Conservation (phyloP, 2,329 filamentous ascomycete genomes). For the Beauveria bassiana region DNA sequence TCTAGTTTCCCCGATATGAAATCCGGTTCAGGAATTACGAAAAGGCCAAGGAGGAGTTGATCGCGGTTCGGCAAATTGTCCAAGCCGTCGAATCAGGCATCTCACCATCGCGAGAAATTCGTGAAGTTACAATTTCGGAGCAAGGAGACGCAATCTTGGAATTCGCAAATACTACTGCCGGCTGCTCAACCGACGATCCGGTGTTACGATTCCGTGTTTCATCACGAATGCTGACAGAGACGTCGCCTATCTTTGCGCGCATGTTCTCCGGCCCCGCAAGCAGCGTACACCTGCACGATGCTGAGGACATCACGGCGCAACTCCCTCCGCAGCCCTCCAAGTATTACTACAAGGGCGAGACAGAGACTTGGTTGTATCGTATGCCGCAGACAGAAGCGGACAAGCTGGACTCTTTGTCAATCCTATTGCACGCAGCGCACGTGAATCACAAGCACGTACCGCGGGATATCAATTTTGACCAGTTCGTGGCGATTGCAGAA, state of each 20-base stretch:
- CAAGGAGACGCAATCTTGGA: slow-evolving; percentile 44
- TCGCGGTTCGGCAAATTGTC: slow-evolving; percentile 31
- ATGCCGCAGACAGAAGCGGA: slow-evolving; percentile 46
- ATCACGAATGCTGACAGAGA: slow-evolving; percentile 41
- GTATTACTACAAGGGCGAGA: slow-evolving; percentile 35
- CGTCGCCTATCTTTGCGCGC: slow-evolving; percentile 43
- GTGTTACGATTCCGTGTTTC: slow-evolving; percentile 44
- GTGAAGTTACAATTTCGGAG: slow-evolving; percentile 35
- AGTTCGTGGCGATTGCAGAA: slow-evolving; percentile 45
- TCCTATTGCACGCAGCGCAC: slow-evolving; percentile 44
- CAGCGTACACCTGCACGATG: slow-evolving; percentile 27
- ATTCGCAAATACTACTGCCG: slow-evolving; percentile 36
- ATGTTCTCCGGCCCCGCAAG: slow-evolving; percentile 33
- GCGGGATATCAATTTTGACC: slow-evolving; percentile 36
- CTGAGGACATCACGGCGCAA: slow-evolving; percentile 27
- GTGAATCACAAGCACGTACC: slow-evolving; percentile 40
- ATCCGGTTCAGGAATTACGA: slow-evolving; percentile 42
- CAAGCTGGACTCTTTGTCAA: slow-evolving; percentile 32
- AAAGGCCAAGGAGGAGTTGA: slow-evolving; percentile 33
- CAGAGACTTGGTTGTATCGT: slow-evolving; percentile 38
- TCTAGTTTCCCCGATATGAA: slow-evolving; percentile 36
- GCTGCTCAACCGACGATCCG: slow-evolving; percentile 25
- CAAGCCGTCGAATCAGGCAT: slow-evolving; percentile 34
- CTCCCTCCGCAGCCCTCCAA: slow-evolving; percentile 28
- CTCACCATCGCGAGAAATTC: slow-evolving; percentile 29